phyloP scores from a whole-genome alignment of 345 rosid species.

The Corchorus olitorius region DNA sequence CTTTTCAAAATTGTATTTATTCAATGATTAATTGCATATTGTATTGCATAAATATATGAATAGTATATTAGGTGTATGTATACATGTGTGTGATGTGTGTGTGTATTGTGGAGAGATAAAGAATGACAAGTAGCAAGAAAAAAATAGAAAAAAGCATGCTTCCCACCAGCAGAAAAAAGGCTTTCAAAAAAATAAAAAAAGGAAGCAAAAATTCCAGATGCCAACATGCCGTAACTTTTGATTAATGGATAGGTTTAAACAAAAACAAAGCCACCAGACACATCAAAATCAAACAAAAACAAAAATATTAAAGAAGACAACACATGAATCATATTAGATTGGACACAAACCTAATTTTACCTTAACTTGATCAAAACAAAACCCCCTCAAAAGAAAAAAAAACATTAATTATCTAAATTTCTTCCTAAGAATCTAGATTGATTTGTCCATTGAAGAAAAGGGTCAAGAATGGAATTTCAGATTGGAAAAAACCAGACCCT shows the following conservation, averaged over 20 bases:
- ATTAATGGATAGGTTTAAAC: not conserved
- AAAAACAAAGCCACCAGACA: not conserved
- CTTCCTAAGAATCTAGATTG: not conserved
- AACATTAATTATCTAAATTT: not conserved
- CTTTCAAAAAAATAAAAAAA: too few relatives aligned
- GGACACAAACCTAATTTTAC: not conserved
- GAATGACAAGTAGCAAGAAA: too few relatives aligned
- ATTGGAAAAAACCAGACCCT: not conserved
- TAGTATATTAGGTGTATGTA: too few relatives aligned
- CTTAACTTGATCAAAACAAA: not conserved
- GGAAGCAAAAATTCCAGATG: not conserved
- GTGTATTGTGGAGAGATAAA: too few relatives aligned
- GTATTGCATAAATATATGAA: too few relatives aligned
- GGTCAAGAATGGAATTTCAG: slow-evolving; percentile 31
- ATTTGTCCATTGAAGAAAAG: not conserved
- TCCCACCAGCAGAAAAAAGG: slow-evolving; percentile 9
- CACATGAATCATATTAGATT: not conserved
- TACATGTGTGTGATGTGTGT: too few relatives aligned
- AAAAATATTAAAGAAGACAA: not conserved
- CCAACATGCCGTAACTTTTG: not conserved
- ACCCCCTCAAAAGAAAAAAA: not conserved
- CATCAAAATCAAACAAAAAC: not conserved
- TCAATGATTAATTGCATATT: too few relatives aligned
- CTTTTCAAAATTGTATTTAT: too few relatives aligned
- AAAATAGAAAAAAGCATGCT: not conserved